These are phyloP conservation scores for Gyrodon lividus DNA, from an alignment of 768 basidiomycete genomes.

Conservation along the genomic window DNA sequence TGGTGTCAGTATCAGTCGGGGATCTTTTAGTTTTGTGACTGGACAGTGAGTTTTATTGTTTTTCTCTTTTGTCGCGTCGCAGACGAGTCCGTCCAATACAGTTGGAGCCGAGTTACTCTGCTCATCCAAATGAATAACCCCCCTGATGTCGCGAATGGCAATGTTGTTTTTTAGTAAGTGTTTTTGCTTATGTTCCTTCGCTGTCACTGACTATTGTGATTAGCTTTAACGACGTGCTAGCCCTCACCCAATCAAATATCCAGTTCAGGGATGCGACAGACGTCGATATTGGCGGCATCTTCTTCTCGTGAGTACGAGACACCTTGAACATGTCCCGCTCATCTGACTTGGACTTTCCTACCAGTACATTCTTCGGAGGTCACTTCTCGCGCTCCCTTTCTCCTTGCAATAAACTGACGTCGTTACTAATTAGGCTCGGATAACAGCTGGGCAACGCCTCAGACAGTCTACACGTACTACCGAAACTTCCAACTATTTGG, in stretches of 20 bases:
- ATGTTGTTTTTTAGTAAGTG: slow-evolving; percentile 66
- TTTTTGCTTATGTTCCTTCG: background rate
- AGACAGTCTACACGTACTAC: slow-evolving; percentile 70
- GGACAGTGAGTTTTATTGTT: slow-evolving; percentile 53
- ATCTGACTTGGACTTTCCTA: slow-evolving; percentile 1
- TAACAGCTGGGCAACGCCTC: slow-evolving; percentile 66
- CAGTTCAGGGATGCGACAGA: slow-evolving; percentile 57
- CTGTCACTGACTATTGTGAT: background rate
- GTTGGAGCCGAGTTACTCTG: slow-evolving; percentile 72
- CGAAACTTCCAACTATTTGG: slow-evolving; percentile 72
- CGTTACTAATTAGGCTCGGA: slow-evolving; percentile 49
- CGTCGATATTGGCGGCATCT: slow-evolving; percentile 65
- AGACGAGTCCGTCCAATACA: slow-evolving; percentile 19
- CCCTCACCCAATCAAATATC: slow-evolving; percentile 56
- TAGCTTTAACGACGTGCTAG: slow-evolving; percentile 70
- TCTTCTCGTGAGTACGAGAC: slow-evolving; percentile 61
- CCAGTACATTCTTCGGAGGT: slow-evolving; percentile 83
- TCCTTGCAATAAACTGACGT: slow-evolving; percentile 12
- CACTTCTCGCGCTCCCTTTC: slow-evolving; percentile 3
- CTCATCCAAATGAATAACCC: slow-evolving; percentile 79
- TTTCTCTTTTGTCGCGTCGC: background rate
- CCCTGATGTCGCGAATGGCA: slow-evolving; percentile 67
- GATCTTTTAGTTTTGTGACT: slow-evolving; percentile 57
- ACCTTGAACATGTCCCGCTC: background rate
- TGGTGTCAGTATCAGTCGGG: slow-evolving; percentile 73